Base-by-base conservation (phyloP, 2,329 filamentous ascomycete genomes). In the Nectriaceae sp. region DNA sequence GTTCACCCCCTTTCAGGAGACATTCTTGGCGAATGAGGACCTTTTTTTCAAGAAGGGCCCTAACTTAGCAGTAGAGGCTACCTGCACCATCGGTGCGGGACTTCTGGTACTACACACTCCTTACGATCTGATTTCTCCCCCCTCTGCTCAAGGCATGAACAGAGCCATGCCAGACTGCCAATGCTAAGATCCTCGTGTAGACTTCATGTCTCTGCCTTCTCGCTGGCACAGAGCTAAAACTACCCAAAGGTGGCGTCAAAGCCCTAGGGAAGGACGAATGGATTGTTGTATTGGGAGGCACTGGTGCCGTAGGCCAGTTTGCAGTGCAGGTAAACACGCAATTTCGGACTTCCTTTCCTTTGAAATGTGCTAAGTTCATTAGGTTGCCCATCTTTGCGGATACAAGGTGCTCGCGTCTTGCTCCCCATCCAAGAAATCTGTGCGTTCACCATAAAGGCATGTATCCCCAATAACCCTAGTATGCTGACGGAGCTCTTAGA, bases 351-450 rank as follows among this genome's bases (percentile, higher is more conserved):
- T 37, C 8, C 4, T 8, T 2, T 2, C 2, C 1, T 4, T n/a
- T 29, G 1, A 10, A 13, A n/a, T 2, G 11, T 15, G 8, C 10
- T 38, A 50, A 29, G 11, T 50, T 5, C 18, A 4, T 4, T 40
- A 72, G 68, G 49, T 73, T 21, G 64, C 62, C 5, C 65, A 62
- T 20, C 39, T 66, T 8, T 66, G 63, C 33, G 69, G 70, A 10
- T 70, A 65, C 50, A 69, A 70, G 39, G 65, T 73, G 3, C 60
- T 70, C 2, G 65, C 68, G 1, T 68, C 67, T 3, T 70, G 65
- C 40, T 71, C 70, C 1, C 57, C 64, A 4, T 57, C 55, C 3
- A 68, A 68, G 19, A 21, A 44, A 21, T 39, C 55, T 16, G 64
- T 65, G 44, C n/a, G 56, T 41, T 6, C 24, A 6, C 24, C 24